Evolutionary conservation across 352 stramenopile genomes (phyloP), one percentile per base, ranked within the genome.

Genomic region (Blastocystis sp.): DNA sequence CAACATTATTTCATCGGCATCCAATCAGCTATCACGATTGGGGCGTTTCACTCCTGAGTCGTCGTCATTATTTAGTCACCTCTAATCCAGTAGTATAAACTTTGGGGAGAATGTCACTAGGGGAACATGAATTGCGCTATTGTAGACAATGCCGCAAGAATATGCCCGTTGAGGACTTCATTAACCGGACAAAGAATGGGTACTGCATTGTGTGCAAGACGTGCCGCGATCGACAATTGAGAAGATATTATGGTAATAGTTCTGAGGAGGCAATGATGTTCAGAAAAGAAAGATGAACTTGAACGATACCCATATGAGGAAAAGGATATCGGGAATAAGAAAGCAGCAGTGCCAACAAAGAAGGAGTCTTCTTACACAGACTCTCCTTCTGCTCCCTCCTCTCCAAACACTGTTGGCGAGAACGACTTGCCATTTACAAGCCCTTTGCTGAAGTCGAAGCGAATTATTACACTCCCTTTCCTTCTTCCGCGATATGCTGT

Each of bases 191-290:
- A 59, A 64, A 63, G 18, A 64, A 29, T 34, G 69, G 69, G 1
- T 81, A 81, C 9, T 81, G 69, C 29, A 81, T 81, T 51, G 69
- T 81, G 7, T 81, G 69, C 40, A 63, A 81, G 69, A 81, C 69
- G 1, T 81, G 69, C 34, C 42, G 69, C 18, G 69, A 81, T 48
- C 32, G 69, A 1, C 69, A 81, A 42, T 24, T 81, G 9, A 36
- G 27, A 21, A 21, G 69, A 16, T 81, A 81, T 27, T 81, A 81
- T 61, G 69, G 69, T 81, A 44, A 29, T 2, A n/a, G 9, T 64
- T 16, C 18, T 44, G 4, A 27, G 3, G 8, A 18, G 7, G 16
- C n/a, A 51, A 24, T 21, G 21, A 51, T 11, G 34, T 11, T 18
- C 63, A 81, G 69, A 81, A 48, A 65, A 61, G 46, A 81, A 61